A percentile compares a stretch with the other conserved stretches of the same genome.
Evolutionary conservation across 2,329 filamentous ascomycete genomes (phyloP).

Genomic region (Trichoderma sp.): DNA sequence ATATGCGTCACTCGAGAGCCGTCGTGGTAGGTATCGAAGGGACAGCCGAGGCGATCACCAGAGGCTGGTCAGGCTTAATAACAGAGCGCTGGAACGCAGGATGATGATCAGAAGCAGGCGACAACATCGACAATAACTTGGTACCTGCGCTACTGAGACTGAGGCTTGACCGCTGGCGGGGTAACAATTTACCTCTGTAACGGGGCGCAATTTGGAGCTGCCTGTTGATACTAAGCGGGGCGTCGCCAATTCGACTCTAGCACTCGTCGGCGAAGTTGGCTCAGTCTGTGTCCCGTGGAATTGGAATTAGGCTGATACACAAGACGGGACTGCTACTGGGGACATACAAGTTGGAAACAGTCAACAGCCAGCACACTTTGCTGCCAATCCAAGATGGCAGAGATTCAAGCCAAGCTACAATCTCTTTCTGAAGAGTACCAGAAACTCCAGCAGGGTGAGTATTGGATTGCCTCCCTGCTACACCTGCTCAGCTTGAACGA

Average conservation of each 20-base stretch:
- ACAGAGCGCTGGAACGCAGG: conserved; percentile 16
- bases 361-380: neutral
- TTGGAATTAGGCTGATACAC: conserved; percentile 22
- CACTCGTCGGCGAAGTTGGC: conserved; percentile 11
- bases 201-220: conserved; percentile 25
- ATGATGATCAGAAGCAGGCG: neutral
- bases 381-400: conserved; percentile 59
- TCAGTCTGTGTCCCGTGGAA: neutral
- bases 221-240: conserved; percentile 27
- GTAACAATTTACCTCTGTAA: conserved; percentile 29
- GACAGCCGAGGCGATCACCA: conserved; percentile 1
- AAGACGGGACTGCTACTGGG: neutral
- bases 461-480: neutral
- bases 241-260: conserved; percentile 18
- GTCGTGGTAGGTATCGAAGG: neutral
- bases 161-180: conserved; percentile 27
- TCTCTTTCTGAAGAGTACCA: conserved; percentile 84
- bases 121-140: conserved; percentile 8
- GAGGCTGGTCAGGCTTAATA: conserved; percentile 2
- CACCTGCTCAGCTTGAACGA: neutral
- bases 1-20: neutral
- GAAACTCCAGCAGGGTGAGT: conserved; percentile 77
- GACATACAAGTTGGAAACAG: neutral
- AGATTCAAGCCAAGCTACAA: conserved; percentile 78
- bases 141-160: conserved; percentile 23